These are phyloP conservation scores for Rhododendron kiyosumense DNA, from an alignment of 148 eudicot species.

Conservation along the genomic window DNA sequence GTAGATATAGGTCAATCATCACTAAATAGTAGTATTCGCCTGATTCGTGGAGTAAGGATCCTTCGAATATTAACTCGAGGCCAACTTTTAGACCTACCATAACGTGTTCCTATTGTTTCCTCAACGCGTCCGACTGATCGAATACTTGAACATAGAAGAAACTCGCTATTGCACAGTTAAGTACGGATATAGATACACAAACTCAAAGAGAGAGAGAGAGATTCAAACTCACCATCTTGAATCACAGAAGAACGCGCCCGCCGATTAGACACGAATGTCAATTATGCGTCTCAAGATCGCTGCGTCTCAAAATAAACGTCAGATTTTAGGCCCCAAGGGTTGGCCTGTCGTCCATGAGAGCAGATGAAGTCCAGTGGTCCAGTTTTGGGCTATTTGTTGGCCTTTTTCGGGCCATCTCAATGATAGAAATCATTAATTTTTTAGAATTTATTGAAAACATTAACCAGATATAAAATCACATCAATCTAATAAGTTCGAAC, in stretches of 20 bases:
- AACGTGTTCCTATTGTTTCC: neutral
- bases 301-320: too few relatives aligned
- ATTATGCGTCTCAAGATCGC: neutral
- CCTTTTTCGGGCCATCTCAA: rapidly evolving
- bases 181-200: neutral
- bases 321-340: too few relatives aligned
- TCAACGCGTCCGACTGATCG: neutral
- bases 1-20: neutral
- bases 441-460: too few relatives aligned
- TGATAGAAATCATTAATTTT: too few relatives aligned
- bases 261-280: neutral
- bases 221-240: neutral
- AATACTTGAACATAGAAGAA: neutral
- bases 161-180: neutral
- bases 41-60: neutral
- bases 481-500: too few relatives aligned
- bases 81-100: neutral
- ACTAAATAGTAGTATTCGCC: neutral
- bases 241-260: neutral
- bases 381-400: too few relatives aligned
- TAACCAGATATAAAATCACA: too few relatives aligned
- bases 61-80: neutral
- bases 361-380: too few relatives aligned
- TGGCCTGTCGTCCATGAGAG: too few relatives aligned
- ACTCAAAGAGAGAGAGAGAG: neutral